phyloP scores from a whole-genome alignment of 2,329 filamentous ascomycete species.

The Diaporthe eres region DNA sequence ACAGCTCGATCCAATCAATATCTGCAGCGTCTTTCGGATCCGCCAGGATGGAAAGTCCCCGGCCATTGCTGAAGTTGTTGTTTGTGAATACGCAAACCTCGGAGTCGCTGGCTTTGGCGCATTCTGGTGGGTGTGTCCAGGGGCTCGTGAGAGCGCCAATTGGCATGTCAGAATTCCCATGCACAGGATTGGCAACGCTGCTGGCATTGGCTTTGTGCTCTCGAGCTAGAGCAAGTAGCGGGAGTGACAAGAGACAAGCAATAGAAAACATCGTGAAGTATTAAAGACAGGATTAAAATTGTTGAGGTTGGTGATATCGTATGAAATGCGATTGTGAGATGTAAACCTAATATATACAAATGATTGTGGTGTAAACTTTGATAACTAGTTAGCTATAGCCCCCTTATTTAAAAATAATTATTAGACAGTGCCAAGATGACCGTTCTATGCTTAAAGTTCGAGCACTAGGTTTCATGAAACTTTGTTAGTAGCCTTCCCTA shows the following conservation, averaged over 20 bases:
- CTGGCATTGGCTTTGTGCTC: background rate
- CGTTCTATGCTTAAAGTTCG: background rate
- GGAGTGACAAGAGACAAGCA: background rate
- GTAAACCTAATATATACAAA: background rate
- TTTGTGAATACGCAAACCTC: conserved; percentile 19
- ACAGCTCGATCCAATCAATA: conserved; percentile 6
- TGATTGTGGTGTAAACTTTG: background rate
- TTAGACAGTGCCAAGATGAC: background rate
- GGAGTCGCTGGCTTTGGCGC: background rate
- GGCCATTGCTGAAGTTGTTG: conserved; percentile 11
- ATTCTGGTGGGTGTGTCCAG: conserved; percentile 4
- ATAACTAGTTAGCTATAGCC: background rate
- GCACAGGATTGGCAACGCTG: background rate
- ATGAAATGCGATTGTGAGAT: background rate
- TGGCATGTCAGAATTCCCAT: background rate
- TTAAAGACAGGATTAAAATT: background rate
- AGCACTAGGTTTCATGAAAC: background rate
- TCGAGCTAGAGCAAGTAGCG: conserved; percentile 6
- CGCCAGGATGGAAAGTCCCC: background rate
- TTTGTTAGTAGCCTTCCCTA: background rate
- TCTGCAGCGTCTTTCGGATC: background rate
- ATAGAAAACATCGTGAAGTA: conserved; percentile 1
- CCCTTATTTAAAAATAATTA: background rate
- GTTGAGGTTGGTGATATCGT: background rate
- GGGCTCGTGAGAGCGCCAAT: conserved; percentile 5